Percentiles rank a stretch among this genome's conserved stretches.
Conservation (phyloP, 768 basidiomycete species). For the Mycena rebaudengoi region DNA sequence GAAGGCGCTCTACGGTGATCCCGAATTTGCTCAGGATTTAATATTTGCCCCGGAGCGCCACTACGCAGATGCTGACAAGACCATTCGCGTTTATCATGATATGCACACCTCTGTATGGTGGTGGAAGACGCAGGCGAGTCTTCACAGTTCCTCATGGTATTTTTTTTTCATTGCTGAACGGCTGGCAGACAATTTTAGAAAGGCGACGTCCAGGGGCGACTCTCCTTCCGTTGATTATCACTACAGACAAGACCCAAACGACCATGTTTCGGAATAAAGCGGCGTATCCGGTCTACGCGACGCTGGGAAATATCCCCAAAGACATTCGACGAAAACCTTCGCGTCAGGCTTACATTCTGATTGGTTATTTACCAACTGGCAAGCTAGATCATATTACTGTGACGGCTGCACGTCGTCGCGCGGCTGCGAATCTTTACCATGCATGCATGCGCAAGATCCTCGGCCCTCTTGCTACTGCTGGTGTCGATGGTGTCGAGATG, state of each 20-base stretch:
- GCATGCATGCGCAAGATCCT: slow-evolving; percentile 39
- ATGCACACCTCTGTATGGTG: slow-evolving; percentile 62
- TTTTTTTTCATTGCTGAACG: neutral
- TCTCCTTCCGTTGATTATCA: slow-evolving; percentile 52
- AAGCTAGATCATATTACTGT: slow-evolving; percentile 42
- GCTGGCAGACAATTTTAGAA: slow-evolving; percentile 33
- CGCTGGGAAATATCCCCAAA: slow-evolving; percentile 56
- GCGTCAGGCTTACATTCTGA: slow-evolving; percentile 39
- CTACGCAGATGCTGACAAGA: slow-evolving; percentile 35
- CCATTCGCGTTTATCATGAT: slow-evolving; percentile 40
- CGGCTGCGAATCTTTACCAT: slow-evolving; percentile 47
- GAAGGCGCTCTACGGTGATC: slow-evolving; percentile 40
- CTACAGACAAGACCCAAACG: slow-evolving; percentile 55
- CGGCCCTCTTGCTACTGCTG: slow-evolving; percentile 37
- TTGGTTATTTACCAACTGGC: slow-evolving; percentile 50
- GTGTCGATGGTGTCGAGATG: slow-evolving; percentile 40
- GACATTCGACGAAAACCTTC: slow-evolving; percentile 46
- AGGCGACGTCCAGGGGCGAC: slow-evolving; percentile 34
- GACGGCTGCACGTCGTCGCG: slow-evolving; percentile 31
- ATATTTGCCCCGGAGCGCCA: slow-evolving; percentile 41
- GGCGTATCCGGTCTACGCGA: slow-evolving; percentile 45
- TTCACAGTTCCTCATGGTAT: neutral
- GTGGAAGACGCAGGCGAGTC: slow-evolving; percentile 56
- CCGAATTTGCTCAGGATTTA: slow-evolving; percentile 36
- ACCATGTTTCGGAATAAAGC: slow-evolving; percentile 49